Evolutionary conservation across 495 filamentous ascomycete genomes (phyloP).

Genomic region (Thozetella sp.): DNA sequence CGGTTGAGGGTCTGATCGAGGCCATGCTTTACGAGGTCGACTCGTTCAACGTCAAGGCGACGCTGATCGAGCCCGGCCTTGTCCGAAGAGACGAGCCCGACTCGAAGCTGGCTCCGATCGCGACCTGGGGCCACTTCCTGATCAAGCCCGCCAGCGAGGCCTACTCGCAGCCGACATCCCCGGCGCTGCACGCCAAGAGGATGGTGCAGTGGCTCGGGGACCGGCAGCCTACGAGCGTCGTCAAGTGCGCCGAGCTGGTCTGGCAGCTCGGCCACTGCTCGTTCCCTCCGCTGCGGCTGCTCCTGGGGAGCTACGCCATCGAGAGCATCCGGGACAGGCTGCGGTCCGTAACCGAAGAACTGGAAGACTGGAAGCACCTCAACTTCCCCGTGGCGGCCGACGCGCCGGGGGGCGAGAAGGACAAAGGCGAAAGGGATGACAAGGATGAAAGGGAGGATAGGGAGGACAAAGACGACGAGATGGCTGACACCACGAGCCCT

Average conservation of each 20-base stretch:
- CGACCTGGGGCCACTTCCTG: conserved; percentile 87
- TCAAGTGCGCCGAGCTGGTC: conserved; percentile 92
- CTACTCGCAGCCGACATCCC: conserved; percentile 74
- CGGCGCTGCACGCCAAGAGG: conserved; percentile 85
- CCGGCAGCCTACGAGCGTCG: conserved; percentile 86
- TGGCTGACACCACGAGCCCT: conserved; percentile 18
- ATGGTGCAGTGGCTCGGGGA: conserved; percentile 97
- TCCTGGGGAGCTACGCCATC: conserved; percentile 90
- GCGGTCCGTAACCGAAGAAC: conserved; percentile 89
- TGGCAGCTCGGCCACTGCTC: conserved; percentile 96
- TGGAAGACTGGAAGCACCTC: conserved; percentile 87
- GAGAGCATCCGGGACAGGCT: conserved; percentile 92
- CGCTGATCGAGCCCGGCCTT: conserved; percentile 88
- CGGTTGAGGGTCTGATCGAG: conserved; percentile 92
- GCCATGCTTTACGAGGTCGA: conserved; percentile 95
- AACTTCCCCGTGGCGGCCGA: conserved; percentile 55
- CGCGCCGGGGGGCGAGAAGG: conserved; percentile 18
- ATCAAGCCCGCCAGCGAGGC: conserved; percentile 84
- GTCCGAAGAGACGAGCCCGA: conserved; percentile 74
- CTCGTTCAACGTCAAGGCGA: conserved; percentile 87
- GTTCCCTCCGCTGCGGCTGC: conserved; percentile 82
- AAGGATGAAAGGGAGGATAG: conserved; percentile 9
- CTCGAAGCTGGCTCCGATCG: conserved; percentile 53
- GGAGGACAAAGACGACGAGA: conserved; percentile 23
- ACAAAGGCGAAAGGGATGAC: conserved; percentile 14